A percentile compares a stretch with the other conserved stretches of the same genome.
phyloP scores from a whole-genome alignment of 352 stramenopile species.

The Globisporangium lucens region DNA sequence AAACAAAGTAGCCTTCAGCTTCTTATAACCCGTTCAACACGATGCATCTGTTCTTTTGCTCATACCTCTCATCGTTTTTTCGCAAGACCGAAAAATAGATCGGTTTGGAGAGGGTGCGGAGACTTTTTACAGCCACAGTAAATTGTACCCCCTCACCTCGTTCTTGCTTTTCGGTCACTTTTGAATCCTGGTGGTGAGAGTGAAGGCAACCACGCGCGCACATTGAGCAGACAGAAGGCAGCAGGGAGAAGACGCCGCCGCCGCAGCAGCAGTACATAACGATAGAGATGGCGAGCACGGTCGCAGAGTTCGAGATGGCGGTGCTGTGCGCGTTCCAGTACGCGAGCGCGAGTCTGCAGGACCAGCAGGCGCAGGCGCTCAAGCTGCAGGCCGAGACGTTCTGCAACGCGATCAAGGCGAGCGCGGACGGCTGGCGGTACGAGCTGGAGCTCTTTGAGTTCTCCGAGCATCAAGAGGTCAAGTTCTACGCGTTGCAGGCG shows the following conservation, averaged over 20 bases:
- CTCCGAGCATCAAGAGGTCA: constrained; percentile 69
- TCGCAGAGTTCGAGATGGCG: constrained; percentile 69
- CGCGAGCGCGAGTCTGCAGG: constrained; percentile 41
- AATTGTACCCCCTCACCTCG: background rate
- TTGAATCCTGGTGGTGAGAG: background rate
- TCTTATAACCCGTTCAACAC: no score
- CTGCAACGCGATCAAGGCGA: constrained; percentile 55
- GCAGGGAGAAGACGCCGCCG: background rate
- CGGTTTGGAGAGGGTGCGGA: no score
- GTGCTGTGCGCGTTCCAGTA: constrained; percentile 83
- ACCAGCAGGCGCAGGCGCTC: constrained; percentile 52
- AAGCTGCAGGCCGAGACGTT: constrained; percentile 74
- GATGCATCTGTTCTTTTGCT: no score
- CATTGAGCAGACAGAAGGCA: background rate
- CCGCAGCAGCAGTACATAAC: background rate
- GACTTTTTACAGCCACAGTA: no score
- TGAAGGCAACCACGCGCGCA: background rate
- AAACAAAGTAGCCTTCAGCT: no score
- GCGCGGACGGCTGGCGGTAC: constrained; percentile 43
- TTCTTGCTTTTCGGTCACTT: background rate
- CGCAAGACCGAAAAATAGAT: no score
- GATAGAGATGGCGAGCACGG: constrained; percentile 19
- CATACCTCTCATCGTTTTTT: no score
- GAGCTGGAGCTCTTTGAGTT: constrained; percentile 70
- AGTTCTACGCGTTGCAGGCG: constrained; percentile 81